These are phyloP conservation scores for Boletus pseudopeckii DNA, from an alignment of 768 basidiomycete species.

Conservation along the genomic window DNA sequence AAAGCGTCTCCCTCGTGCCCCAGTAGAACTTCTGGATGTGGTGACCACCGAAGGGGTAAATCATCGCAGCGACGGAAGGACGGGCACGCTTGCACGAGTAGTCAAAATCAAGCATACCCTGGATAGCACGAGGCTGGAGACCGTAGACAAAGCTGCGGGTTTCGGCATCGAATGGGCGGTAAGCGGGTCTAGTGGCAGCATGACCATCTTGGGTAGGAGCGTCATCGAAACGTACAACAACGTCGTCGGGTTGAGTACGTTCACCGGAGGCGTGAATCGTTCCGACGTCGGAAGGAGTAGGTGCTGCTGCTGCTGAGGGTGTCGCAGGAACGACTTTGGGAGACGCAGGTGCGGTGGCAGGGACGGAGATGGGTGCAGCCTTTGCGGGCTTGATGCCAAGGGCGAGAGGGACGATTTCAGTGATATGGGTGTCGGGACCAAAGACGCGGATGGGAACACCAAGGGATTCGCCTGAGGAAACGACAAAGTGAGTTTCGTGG, in stretches of 20 bases:
- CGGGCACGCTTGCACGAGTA: constrained; percentile 91
- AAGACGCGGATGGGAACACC: constrained; percentile 97
- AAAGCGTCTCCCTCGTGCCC: constrained; percentile 98
- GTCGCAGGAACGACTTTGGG: constrained; percentile 25
- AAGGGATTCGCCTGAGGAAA: constrained; percentile 68
- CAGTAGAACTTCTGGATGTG: constrained; percentile 99
- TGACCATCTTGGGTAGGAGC: constrained; percentile 29
- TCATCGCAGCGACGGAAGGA: constrained; percentile 97
- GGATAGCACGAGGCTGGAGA: constrained; percentile 98
- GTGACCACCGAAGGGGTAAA: constrained; percentile 99
- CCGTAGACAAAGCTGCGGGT: constrained; percentile 99
- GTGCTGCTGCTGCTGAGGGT: constrained; percentile 36
- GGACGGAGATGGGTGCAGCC: constrained; percentile 34
- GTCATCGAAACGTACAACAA: constrained; percentile 84
- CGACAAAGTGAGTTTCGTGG: neutral
- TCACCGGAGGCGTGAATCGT: constrained; percentile 73
- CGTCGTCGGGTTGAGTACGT: constrained; percentile 81
- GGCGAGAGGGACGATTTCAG: constrained; percentile 97
- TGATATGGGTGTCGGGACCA: constrained; percentile 98
- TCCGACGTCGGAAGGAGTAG: constrained; percentile 52
- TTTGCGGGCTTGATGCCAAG: constrained; percentile 60
- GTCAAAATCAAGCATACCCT: constrained; percentile 98
- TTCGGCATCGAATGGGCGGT: constrained; percentile 85
- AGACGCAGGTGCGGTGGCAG: constrained; percentile 47
- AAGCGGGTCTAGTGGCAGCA: constrained; percentile 60